Evolutionary conservation across 2,329 filamentous ascomycete species (phyloP), one percentile per base, ranked within the genome.

Genomic region (Daldinia eschscholtzii): DNA sequence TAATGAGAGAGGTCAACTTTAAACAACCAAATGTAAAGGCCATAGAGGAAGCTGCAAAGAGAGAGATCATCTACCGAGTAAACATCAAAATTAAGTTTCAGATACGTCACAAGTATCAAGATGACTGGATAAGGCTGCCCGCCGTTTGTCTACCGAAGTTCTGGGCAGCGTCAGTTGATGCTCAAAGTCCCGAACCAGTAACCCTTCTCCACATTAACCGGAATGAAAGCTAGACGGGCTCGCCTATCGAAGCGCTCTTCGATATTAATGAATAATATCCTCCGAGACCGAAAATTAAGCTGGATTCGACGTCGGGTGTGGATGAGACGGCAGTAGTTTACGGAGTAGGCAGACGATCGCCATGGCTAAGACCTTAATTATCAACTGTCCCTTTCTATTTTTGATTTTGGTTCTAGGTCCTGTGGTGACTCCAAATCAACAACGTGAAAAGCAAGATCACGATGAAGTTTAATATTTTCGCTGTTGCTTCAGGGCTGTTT

Each of bases 191-290:
- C 72, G 73, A 72, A 58, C 57, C 57, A 72, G 74, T 66, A 70
- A 63, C 56, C 35, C 28, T 68, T 72, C 64, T 71, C 69, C 67
- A 76, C 71, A 78, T 78, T 76, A 79, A 58, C 73, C 71, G 72
- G 74, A 68, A 75, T 76, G 70, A 72, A 72, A 61, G 42, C 59
- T 64, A 64, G 41, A 52, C 53, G 20, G 57, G 57, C 55, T 76
- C 73, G 59, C 77, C 72, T 77, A 74, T 75, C 59, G 67, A 70
- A 75, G 67, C 56, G 67, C 41, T 53, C 61, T 65, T 70, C 67
- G 70, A 76, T 75, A 77, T 76, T 78, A 73, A 70, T 67, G 48
- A 56, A 57, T 52, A 60, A 65, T 71, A 74, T 73, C 58, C 72
- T 70, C 70, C 70, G 70, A 73, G 67, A 55, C 65, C 68, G 57